Base-by-base conservation (phyloP, 2,329 filamentous ascomycete genomes). In the Scolecobasidium constrictum region DNA sequence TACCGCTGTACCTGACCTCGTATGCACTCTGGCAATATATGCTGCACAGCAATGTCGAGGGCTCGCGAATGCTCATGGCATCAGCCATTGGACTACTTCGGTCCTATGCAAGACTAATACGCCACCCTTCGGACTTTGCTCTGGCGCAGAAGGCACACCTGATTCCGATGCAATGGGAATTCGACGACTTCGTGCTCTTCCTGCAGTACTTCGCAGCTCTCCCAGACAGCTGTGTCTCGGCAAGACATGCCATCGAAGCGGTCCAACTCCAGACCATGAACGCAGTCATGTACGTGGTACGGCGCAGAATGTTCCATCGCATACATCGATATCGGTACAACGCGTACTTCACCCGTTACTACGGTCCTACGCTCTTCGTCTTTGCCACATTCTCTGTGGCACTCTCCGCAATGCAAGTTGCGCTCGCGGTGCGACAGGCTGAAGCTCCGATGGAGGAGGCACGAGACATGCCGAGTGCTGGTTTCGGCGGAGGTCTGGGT, bases 201-300 rank as follows among this genome's bases (percentile, higher is more conserved):
- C 53, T 59, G 3, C 41, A 46, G 12, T 47, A 46, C 4, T 57
- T 63, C 35, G 35, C 35, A 1, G 6, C 44, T 7, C 45, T 61
- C 3, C n/a, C 38, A 4, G 59, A 63, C 35, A 5, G 45, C 1
- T 28, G 52, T 3, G 56, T 62, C 7, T 53, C 50, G 20, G 43
- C 42, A 3, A 57, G 64, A 1, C 66, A 59, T 47, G 34, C 50
- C 20, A 64, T 59, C 44, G 63, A 63, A 34, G 62, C 66, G 48
- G 52, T 67, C 13, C 20, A 38, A 21, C 28, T 47, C 6, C 13
- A 36, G 19, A 35, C 37, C 13, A 31, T 47, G 4, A 47, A 46
- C 38, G 17, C 19, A n/a, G 16, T 7, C 6, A 9, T 15, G 34
- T 31, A n/a, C 26, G 9, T 31, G 9, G 9, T 7, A 9, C 26